Percentiles rank a stretch among this genome's conserved stretches.
These are phyloP conservation scores for Pleurotus citrinopileatus DNA, from an alignment of 768 basidiomycete genomes.

Conservation along the genomic window DNA sequence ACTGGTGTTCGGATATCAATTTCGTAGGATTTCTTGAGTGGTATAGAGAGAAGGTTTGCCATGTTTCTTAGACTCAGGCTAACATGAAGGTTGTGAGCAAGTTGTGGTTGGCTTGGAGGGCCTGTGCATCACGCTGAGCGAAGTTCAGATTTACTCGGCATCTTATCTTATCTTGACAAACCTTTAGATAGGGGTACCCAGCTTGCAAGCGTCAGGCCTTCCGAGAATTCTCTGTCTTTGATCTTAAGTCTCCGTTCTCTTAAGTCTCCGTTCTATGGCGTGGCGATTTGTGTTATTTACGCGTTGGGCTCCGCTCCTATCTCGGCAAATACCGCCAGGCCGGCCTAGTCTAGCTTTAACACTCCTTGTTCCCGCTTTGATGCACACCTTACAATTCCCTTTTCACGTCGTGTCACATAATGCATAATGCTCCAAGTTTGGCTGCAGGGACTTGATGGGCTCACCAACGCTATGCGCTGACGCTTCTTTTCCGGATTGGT, in stretches of 20 bases:
- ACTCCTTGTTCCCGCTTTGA: too few species aligned
- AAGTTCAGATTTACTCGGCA: neutral
- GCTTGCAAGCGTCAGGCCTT: neutral
- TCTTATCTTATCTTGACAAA: neutral
- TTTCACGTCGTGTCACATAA: neutral
- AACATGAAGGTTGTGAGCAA: neutral
- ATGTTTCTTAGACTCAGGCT: slow-evolving; percentile 33
- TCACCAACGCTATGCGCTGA: neutral
- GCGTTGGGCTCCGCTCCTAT: too few species aligned
- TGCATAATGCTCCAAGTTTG: neutral
- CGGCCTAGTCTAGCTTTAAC: too few species aligned
- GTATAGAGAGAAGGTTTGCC: slow-evolving; percentile 76
- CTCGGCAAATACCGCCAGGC: neutral
- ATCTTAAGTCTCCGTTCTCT: too few species aligned
- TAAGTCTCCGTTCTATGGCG: too few species aligned
- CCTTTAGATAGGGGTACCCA: neutral
- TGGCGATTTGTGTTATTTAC: too few species aligned
- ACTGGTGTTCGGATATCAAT: slow-evolving; percentile 53
- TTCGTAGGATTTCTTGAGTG: slow-evolving; percentile 68
- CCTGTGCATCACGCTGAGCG: neutral
- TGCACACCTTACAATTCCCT: too few species aligned
- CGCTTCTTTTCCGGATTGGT: neutral
- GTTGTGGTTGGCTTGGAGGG: neutral
- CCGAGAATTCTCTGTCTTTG: too few species aligned
- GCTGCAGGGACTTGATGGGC: neutral